Base-by-base conservation (phyloP, 2,329 filamentous ascomycete species). In the Stagonosporopsis vannaccii region DNA sequence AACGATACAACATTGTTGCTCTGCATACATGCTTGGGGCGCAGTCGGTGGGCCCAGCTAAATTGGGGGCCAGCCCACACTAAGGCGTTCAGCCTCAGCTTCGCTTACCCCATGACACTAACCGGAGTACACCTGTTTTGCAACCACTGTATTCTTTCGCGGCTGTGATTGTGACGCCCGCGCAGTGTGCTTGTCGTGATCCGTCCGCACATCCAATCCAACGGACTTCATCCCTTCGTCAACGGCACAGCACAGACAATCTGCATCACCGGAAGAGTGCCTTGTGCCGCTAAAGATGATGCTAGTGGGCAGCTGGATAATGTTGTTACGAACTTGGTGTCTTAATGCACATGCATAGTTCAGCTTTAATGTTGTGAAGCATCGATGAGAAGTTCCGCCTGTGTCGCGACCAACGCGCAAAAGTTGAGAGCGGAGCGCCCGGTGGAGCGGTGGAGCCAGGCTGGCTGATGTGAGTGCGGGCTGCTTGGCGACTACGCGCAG, bases 381-480 rank as follows among this genome's bases (percentile, higher is more conserved):
- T 39, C n/a, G 15, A 39, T 13, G 32, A 39, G 19, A 32, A 19
- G n/a, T 20, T 20, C 8, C 15, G 42, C n/a, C 43, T n/a, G 25
- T 48, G 12, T 55, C 32, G 36, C 41, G 19, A 33, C 53, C 13
- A 15, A 36, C 48, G 37, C 53, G 32, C 37, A 30, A 17, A 28
- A 8, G 32, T 7, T 19, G 28, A 41, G 41, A 51, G 41, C 41
- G 36, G 46, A 40, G 28, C n/a, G 23, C 35, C 36, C 32, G 52
- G 51, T 23, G 30, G 51, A 25, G 35, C 40, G 39, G 51, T 45
- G 36, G 39, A 51, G 40, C 40, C 32, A 17, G 39, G 56, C 55
- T 62, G 55, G 62, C 61, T 60, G 57, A 61, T 47, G 41, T 57
- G 28, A 51, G 35, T 48, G 60, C 49, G 48, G 48, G 51, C 42